phyloP scores from a whole-genome alignment of 352 stramenopile species.

The Phytophthora cryptogea region DNA sequence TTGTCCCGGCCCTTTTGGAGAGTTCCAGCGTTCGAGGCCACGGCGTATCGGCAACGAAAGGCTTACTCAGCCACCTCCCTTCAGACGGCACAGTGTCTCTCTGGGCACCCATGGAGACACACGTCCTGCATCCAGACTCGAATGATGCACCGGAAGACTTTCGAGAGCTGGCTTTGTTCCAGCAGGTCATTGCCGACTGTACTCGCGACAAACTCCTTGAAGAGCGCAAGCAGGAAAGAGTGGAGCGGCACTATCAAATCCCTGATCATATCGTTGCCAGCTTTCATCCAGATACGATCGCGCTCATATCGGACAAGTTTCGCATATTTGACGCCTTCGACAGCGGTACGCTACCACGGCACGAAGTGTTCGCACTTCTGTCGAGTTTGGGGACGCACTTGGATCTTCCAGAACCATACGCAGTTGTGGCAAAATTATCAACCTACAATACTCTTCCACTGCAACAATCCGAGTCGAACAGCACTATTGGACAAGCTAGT shows the following conservation, averaged over 20 bases:
- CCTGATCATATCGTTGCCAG: slow-evolving; percentile 19
- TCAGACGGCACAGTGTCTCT: neutral
- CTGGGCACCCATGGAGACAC: neutral
- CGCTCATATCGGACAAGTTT: slow-evolving; percentile 29
- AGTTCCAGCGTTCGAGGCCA: neutral
- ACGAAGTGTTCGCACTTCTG: slow-evolving; percentile 38
- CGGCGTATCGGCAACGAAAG: neutral
- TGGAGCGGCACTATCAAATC: slow-evolving; percentile 22
- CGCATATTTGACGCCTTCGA: slow-evolving; percentile 44
- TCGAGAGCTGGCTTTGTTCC: slow-evolving; percentile 20
- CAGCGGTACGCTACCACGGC: slow-evolving; percentile 25
- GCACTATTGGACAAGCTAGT: neutral
- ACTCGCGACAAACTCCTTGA: slow-evolving; percentile 12
- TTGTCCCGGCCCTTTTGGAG: slow-evolving; percentile 23
- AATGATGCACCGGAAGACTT: slow-evolving; percentile 12
- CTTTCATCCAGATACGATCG: slow-evolving; percentile 31
- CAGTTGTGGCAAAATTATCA: slow-evolving; percentile 27
- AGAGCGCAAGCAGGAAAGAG: slow-evolving; percentile 2
- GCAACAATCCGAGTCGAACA: no score
- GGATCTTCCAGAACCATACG: slow-evolving; percentile 42
- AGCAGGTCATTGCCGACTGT: slow-evolving; percentile 31
- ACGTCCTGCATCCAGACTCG: neutral
- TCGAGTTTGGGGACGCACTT: slow-evolving; percentile 32
- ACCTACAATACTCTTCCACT: neutral
- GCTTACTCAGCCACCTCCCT: slow-evolving; percentile 19